These are phyloP conservation scores for Boeremia lycopersici DNA, from an alignment of 2,329 filamentous ascomycete genomes.

Conservation along the genomic window DNA sequence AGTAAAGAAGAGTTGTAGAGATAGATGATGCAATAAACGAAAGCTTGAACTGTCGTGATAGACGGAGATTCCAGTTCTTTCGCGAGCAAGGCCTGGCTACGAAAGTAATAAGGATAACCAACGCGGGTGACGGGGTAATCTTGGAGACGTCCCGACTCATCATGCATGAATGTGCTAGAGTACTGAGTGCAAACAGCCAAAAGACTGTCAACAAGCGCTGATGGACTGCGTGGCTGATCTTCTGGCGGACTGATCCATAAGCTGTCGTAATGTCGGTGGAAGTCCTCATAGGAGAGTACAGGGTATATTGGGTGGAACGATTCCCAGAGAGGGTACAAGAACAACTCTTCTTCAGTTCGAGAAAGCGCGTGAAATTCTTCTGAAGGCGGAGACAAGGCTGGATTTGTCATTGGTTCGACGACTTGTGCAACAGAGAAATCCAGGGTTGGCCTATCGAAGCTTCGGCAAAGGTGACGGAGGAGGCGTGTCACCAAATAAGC, in stretches of 20 bases:
- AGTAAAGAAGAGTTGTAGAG: slow-evolving; percentile 8
- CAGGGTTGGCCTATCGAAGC: neutral
- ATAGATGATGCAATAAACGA: slow-evolving; percentile 5
- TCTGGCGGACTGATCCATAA: slow-evolving; percentile 2
- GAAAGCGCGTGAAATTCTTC: slow-evolving; percentile 1
- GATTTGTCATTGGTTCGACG: slow-evolving; percentile 1
- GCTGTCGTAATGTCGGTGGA: slow-evolving; percentile 3
- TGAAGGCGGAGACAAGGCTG: neutral
- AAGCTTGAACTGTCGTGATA: slow-evolving; percentile 3
- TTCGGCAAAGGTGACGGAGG: slow-evolving; percentile 4
- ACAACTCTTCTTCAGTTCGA: slow-evolving; percentile 8
- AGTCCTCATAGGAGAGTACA: slow-evolving; percentile 9
- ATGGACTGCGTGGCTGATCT: slow-evolving; percentile 1
- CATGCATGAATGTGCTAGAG: slow-evolving; percentile 7
- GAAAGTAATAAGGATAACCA: slow-evolving; percentile 9
- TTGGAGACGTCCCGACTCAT: neutral
- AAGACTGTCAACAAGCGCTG: slow-evolving; percentile 6
- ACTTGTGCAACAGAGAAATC: slow-evolving; percentile 7
- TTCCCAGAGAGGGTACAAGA: slow-evolving; percentile 9
- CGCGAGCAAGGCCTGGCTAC: slow-evolving; percentile 4
- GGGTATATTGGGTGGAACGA: slow-evolving; percentile 10
- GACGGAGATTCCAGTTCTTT: slow-evolving; percentile 5
- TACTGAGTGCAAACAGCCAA: slow-evolving; percentile 9
- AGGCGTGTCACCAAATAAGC: slow-evolving; percentile 4
- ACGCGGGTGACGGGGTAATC: slow-evolving; percentile 1